Conservation (phyloP, 768 basidiomycete genomes). For the Boletus insuetus region DNA sequence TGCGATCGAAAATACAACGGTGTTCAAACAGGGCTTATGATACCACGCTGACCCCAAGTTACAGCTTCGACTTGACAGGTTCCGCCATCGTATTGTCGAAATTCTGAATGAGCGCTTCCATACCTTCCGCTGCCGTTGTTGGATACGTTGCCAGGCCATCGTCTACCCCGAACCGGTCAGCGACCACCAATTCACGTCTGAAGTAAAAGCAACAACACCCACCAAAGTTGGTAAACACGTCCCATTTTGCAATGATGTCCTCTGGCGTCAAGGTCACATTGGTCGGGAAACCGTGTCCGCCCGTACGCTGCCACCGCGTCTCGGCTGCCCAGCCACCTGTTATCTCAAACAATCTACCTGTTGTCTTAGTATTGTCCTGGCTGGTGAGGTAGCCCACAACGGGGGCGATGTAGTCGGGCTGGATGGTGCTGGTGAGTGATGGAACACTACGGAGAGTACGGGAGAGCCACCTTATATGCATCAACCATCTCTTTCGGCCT, state of each 20-base stretch:
- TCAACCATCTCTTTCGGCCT: slow-evolving; percentile 86
- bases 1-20: neutral
- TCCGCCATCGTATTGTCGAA: slow-evolving; percentile 38
- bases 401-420: slow-evolving; percentile 92
- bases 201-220: slow-evolving; percentile 21
- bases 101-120: slow-evolving; percentile 72
- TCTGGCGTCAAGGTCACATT: slow-evolving; percentile 76
- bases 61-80: slow-evolving; percentile 52
- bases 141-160: slow-evolving; percentile 86
- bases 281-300: slow-evolving; percentile 84
- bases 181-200: too few species aligned
- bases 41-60: slow-evolving; percentile 10
- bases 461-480: slow-evolving; percentile 67
- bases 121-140: slow-evolving; percentile 64
- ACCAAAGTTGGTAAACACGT: slow-evolving; percentile 82
- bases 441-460: neutral
- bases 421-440: neutral
- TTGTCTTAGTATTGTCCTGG: slow-evolving; percentile 70
- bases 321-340: slow-evolving; percentile 90
- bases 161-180: slow-evolving; percentile 39
- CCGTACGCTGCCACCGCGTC: slow-evolving; percentile 89
- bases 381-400: slow-evolving; percentile 88
- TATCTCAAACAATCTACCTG: slow-evolving; percentile 81
- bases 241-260: slow-evolving; percentile 77
- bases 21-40: neutral